Base-by-base conservation (phyloP, 2,329 filamentous ascomycete species). In the Juglanconis oblonga region DNA sequence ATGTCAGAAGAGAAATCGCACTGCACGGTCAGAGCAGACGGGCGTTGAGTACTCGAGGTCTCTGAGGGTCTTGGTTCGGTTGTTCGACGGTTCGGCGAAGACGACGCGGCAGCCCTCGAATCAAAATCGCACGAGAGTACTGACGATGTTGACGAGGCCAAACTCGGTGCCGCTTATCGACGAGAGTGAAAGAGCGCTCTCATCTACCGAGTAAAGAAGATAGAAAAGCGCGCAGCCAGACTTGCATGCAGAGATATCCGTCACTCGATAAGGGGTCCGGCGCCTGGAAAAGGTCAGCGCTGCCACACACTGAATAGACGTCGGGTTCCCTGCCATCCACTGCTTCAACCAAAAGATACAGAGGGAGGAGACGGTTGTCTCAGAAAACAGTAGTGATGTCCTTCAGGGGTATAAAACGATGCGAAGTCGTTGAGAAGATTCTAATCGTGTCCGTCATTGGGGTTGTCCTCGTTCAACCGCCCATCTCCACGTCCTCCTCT, bases 401-500 rank as follows among this genome's bases (percentile, higher is more conserved):
- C 38, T 51, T 36, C 55, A 40, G 48, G 48, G 47, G 55, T 57
- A 57, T 42, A 35, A 44, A 45, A 31, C 45, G 10, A 29, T 48
- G 29, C 32, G 32, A 44, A 40, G 47, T 57, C 47, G 55, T 44
- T n/a, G 47, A 57, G 24, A 45, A 52, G 5, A 33, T 49, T 51
- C 55, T 57, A 51, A 55, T 7, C 38, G 38, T 42, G 31, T 14
- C 55, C 55, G n/a, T 51, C 17, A 38, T 35, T 31, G 36, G 47
- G 29, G 11, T 24, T 14, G 29, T 5, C 11, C 38, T 13, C 38
- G 48, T 29, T 45, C 50, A 72, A 31, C 66, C 71, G 49, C 64
- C 67, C 69, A 74, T 72, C 55, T 70, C 68, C 11, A 71, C 66
- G 59, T 74, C 69, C 32, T 66, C 67, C 3, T 58, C 67, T 7